Evolutionary conservation across 2,329 filamentous ascomycete genomes (phyloP).

Genomic region (Apiospora arundinis): DNA sequence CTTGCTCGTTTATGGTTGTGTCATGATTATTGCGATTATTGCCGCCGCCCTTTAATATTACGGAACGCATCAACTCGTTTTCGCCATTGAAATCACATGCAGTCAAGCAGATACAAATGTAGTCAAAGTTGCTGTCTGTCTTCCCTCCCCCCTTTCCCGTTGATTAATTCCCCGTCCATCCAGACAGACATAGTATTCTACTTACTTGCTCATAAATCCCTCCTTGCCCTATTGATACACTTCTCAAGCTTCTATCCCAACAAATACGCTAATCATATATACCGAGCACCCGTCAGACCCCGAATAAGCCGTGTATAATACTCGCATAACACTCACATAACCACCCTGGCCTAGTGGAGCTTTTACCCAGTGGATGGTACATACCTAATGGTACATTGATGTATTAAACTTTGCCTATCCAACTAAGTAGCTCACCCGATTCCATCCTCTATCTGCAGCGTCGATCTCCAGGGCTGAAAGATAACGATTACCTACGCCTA

Average conservation of each 20-base stretch:
- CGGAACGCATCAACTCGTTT: background rate
- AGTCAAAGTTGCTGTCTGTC: background rate
- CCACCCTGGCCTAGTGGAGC: too few species aligned
- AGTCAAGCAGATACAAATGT: background rate
- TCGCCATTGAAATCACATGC: background rate
- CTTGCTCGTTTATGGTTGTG: background rate
- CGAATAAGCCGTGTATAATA: too few species aligned
- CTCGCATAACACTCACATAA: too few species aligned
- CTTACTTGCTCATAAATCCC: background rate
- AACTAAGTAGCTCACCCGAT: slow-evolving; percentile 8
- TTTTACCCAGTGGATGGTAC: too few species aligned
- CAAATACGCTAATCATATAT: too few species aligned
- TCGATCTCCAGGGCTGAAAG: slow-evolving; percentile 4
- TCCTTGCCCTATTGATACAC: too few species aligned
- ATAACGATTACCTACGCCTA: background rate
- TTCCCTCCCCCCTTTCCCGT: background rate
- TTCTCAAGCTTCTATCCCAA: too few species aligned
- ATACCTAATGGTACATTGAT: too few species aligned
- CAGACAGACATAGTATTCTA: background rate
- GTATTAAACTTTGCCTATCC: too few species aligned
- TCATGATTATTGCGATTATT: background rate
- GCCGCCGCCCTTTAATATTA: background rate
- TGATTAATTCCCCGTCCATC: background rate
- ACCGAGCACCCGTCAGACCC: background rate
- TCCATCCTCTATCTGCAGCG: background rate